Conservation (phyloP, 495 filamentous ascomycete genomes). For the Pyrenula aspistea region DNA sequence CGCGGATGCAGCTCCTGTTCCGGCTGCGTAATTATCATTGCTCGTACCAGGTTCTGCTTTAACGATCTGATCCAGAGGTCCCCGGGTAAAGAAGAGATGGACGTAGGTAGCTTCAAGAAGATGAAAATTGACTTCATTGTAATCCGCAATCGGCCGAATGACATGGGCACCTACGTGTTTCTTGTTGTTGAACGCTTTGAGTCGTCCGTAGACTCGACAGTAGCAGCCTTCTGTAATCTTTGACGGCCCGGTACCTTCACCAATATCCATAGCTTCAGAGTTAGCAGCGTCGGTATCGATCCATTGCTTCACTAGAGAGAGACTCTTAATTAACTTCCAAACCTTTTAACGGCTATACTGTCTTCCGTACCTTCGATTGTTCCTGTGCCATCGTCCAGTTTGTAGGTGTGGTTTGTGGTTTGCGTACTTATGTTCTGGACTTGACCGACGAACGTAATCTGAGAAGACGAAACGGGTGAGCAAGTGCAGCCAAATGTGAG, state of each 20-base stretch:
- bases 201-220: constrained; percentile 66
- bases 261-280: constrained; percentile 35
- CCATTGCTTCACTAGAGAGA: constrained; percentile 64
- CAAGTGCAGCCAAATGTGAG: constrained; percentile 5
- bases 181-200: constrained; percentile 70
- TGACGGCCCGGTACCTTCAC: constrained; percentile 17
- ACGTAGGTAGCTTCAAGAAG: constrained; percentile 78
- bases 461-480: constrained; percentile 2
- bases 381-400: constrained; percentile 89
- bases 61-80: constrained; percentile 32
- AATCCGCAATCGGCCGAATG: constrained; percentile 65
- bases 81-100: constrained; percentile 78
- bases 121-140: constrained; percentile 86
- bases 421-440: constrained; percentile 77
- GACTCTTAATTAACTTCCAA: background rate
- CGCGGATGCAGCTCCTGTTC: constrained; percentile 1
- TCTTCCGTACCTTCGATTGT: constrained; percentile 46
- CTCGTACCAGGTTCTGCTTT: constrained; percentile 8
- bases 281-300: constrained; percentile 45
- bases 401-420: constrained; percentile 83
- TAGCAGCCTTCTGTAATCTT: constrained; percentile 41
- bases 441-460: constrained; percentile 76
- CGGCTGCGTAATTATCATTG: constrained; percentile 2
- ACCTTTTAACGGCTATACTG: too few species aligned
- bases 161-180: constrained; percentile 68